Evolutionary conservation across 352 stramenopile genomes (phyloP), one percentile per base, ranked within the genome.

Genomic region (Pythium graminicola): DNA sequence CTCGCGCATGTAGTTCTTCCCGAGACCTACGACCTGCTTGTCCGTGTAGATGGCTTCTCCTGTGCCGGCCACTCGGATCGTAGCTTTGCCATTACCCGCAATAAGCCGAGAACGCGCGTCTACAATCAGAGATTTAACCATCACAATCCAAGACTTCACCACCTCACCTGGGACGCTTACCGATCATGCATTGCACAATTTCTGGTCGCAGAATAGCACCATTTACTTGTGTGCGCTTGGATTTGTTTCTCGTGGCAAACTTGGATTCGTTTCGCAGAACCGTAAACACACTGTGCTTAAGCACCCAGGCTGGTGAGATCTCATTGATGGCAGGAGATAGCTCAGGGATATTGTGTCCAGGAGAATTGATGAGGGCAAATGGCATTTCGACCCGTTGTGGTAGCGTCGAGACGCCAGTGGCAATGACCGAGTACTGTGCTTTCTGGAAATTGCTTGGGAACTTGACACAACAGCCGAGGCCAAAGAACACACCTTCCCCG

Each of bases 401-500:
- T 6, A 97, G 65, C 27, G 86, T 95, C 36, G 77, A 82, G 11
- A 95, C 85, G 13, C 92, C 95, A 4, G 95, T 97, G 0, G 95
- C 95, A 19, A 99, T 76, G 27, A 98, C 91, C 0, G 89, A 93
- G 77, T 98, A 99, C 6, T 90, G 89, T 31, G 92, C 66, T 23
- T 73, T 71, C 6, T 77, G 82, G 22, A 99, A 88, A 65, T 98
- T 95, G 45, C 90, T 92, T 6, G 95, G 95, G 54, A 97, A 98
- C 69, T 98, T 98, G 47, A 98, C 70, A 48, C 91, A 91, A 57
- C 74, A 94, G 8, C 80, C 84, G 7, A 99, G 71, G 0, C 95
- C 95, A 67, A 95, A 99, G 69, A 99, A 99, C 22, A 96, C 62
- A 41, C 95, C 95, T 66, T 99, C 95, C 2, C 95, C 95, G 0